Conservation (phyloP, 768 basidiomycete genomes). For the Phlegmacium glaucopus region DNA sequence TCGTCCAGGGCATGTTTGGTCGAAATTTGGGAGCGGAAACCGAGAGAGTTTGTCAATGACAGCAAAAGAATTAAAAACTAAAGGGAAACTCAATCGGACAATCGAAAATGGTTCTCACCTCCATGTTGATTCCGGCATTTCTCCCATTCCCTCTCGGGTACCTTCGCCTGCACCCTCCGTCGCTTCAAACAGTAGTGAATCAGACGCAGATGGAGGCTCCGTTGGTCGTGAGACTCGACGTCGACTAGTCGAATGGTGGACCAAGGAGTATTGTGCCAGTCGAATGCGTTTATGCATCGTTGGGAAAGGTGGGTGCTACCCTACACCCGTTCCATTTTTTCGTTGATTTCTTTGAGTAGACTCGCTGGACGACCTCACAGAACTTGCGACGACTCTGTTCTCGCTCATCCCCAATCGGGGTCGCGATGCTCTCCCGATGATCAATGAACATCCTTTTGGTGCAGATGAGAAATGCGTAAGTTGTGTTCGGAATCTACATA, state of each 20-base stretch:
- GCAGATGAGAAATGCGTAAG: slow-evolving; percentile 67
- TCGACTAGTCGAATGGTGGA: slow-evolving; percentile 84
- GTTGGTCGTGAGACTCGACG: slow-evolving; percentile 80
- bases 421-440: slow-evolving; percentile 55
- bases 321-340: slow-evolving; percentile 1
- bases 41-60: slow-evolving; percentile 65
- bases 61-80: slow-evolving; percentile 52
- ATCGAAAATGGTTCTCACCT: slow-evolving; percentile 16
- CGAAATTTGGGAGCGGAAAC: slow-evolving; percentile 90
- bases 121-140: slow-evolving; percentile 28
- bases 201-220: slow-evolving; percentile 70
- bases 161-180: slow-evolving; percentile 60
- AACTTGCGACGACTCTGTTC: slow-evolving; percentile 61
- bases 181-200: slow-evolving; percentile 49
- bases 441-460: slow-evolving; percentile 75
- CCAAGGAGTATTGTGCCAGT: slow-evolving; percentile 74
- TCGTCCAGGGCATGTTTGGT: slow-evolving; percentile 77
- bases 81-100: slow-evolving; percentile 36
- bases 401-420: slow-evolving; percentile 68
- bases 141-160: slow-evolving; percentile 51
- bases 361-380: slow-evolving; percentile 67
- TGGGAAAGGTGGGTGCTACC: slow-evolving; percentile 57
- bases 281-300: slow-evolving; percentile 79
- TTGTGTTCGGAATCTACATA: slow-evolving; percentile 9
- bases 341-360: slow-evolving; percentile 43